Evolutionary conservation across 257 asterid species (phyloP), one percentile per base, ranked within the genome.

Genomic region (Forsythia viridissima): DNA sequence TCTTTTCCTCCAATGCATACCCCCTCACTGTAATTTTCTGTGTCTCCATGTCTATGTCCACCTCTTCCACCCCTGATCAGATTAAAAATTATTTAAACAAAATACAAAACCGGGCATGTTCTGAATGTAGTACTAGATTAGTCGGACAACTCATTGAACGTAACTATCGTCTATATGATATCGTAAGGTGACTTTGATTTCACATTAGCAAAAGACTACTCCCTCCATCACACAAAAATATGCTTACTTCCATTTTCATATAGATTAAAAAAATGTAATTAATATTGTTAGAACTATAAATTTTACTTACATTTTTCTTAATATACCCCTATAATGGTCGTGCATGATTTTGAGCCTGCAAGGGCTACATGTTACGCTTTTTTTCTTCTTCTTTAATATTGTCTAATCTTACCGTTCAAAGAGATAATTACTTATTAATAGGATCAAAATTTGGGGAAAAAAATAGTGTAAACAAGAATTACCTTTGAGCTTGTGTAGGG

Each of bases 11-110:
- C 74, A 94, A 51, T 0, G 81, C 82, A 46, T 89, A 94, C 0
- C 99, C 99, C 44, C 95, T 79, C 9, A 84, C 90, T 8, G 98
- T 94, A 7, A 94, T 83, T 76, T 94, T 94, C 85, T 91, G 99
- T 55, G 82, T 57, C 55, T 93, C 98, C 99, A 94, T 94, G 52
- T 94, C 99, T 18, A 94, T 87, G 0, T 94, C 98, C 10, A 94
- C 94, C 67, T 88, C 94, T 16, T 94, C 98, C 55, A 88, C 99
- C 10, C 98, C 98, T 92, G 84, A 52, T 30, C 34, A 30, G 34
- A 30, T 30, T 30, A 30, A 30, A 30, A 30, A 30, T 30, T 30
- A 30, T 30, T 30, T 30, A 30, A 30, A 30, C 34, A 30, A 30
- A 30, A 30, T 30, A 30, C 34, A 30, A 30, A 30, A 30, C 34